Evolutionary conservation across 352 stramenopile species (phyloP), one percentile per base, ranked within the genome.

Genomic region (Pythium utonaiense): DNA sequence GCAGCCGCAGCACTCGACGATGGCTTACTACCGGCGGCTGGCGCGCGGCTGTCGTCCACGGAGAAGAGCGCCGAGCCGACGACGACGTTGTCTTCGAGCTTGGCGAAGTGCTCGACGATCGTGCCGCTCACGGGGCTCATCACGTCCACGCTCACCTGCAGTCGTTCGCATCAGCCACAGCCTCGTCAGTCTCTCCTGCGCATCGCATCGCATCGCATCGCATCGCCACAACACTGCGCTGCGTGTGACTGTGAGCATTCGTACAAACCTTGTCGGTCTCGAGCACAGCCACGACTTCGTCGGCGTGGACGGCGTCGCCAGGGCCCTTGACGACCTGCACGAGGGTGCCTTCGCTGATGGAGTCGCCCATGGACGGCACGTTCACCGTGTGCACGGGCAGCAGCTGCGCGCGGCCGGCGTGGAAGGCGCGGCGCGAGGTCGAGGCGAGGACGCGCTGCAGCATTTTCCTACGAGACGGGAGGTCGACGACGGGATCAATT

Each of bases 181-280:
- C 9, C 14, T 12, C 19, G 27, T 25, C 30, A 31, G 24, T 14
- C 9, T 28, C 21, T 51, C 21, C 30, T 17, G 24, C 4, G 9
- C 19, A 28, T 50, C n/a, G n/a, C n/a, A n/a, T n/a, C n/a, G n/a
- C n/a, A n/a, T n/a, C n/a, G n/a, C 8, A 50, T 12, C 44, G 8
- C 16, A 52, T 21, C 10, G 6, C 12, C 28, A 22, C 16, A 22
- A 30, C 17, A 45, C 30, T 17, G 8, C 3, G 16, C 9, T 31
- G n/a, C n/a, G n/a, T n/a, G n/a, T n/a, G 41, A 50, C 9, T 19
- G 34, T 16, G 44, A 3, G 28, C 28, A n/a, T n/a, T n/a, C 9
- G 47, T 5, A 42, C 75, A 69, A 16, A 99, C 97, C 83, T 99
- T 99, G 72, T 99, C 97, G 1, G 97, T 99, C 83, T 99, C 97